Evolutionary conservation across 129 eudicot species (phyloP).

Genomic region (Deinandra increscens): DNA sequence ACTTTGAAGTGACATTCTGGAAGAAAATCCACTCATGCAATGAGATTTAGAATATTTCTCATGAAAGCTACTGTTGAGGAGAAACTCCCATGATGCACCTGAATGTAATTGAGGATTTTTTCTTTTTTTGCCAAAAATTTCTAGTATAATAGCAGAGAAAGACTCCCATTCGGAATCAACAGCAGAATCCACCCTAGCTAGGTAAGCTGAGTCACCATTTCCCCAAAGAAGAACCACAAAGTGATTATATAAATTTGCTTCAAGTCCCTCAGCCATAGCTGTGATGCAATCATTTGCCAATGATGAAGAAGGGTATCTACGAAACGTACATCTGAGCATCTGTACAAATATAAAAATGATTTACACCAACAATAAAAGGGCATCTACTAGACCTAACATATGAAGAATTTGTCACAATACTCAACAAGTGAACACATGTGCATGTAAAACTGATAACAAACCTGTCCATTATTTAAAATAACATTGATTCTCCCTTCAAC

Average conservation of each 20-base stretch:
- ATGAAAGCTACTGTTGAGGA: constrained; percentile 66
- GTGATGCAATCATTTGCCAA: constrained; percentile 84
- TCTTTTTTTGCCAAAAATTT: constrained; percentile 47
- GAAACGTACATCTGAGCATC: constrained; percentile 84
- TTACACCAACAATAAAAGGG: constrained; percentile 4
- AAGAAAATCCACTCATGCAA: constrained; percentile 39
- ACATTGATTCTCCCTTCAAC: constrained; percentile 87
- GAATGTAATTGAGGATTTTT: constrained; percentile 26
- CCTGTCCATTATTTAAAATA: constrained; percentile 71
- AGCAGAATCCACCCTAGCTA: constrained; percentile 44
- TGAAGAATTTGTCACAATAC: constrained; percentile 4
- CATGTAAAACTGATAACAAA: constrained; percentile 21
- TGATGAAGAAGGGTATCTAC: constrained; percentile 83
- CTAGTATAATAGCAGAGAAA: constrained; percentile 51
- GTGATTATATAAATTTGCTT: constrained; percentile 52
- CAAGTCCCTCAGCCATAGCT: constrained; percentile 89
- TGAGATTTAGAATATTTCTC: constrained; percentile 50
- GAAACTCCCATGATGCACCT: constrained; percentile 84
- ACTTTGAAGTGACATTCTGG: constrained; percentile 33
- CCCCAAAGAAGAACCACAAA: constrained; percentile 83
- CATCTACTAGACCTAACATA: constrained; percentile 4
- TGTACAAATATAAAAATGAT: constrained; percentile 22
- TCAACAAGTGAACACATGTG: constrained; percentile 18
- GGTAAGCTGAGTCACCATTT: constrained; percentile 51
- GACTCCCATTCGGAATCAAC: constrained; percentile 89